Evolutionary conservation across 2,329 filamentous ascomycete genomes (phyloP).

Genomic region (Furcasterigmium furcatum): DNA sequence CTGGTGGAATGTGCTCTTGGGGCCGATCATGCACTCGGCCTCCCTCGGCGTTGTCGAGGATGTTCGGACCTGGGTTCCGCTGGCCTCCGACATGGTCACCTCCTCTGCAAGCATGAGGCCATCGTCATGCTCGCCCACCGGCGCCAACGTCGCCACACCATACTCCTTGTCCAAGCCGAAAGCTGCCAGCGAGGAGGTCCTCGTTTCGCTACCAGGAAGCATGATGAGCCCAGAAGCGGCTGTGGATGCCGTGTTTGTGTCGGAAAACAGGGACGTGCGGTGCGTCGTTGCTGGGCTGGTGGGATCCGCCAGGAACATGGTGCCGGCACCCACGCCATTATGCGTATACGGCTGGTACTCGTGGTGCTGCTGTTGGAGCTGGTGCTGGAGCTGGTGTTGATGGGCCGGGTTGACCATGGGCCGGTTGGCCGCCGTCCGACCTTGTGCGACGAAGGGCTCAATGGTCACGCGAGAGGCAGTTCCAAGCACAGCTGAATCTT

Average conservation of each 20-base stretch:
- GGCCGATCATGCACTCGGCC: conserved; percentile 18
- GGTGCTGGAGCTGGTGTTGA: neutral
- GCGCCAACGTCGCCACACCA: neutral
- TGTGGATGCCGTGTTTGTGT: neutral
- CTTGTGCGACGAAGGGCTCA: neutral
- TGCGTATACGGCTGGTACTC: neutral
- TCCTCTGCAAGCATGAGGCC: conserved; percentile 11
- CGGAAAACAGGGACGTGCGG: conserved; percentile 8
- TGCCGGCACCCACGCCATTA: neutral
- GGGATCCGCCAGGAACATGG: neutral
- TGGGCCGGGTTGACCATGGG: neutral
- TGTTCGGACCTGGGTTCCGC: neutral
- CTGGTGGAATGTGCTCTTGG: conserved; percentile 29
- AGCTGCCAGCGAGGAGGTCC: conserved; percentile 1
- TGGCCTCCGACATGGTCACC: neutral
- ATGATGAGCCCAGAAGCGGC: neutral
- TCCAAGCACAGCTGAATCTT: neutral
- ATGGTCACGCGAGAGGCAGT: neutral
- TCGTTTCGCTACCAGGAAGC: conserved; percentile 1
- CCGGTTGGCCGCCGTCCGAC: neutral
- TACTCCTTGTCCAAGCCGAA: conserved; percentile 1
- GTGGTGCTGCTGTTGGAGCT: neutral
- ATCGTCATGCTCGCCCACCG: conserved; percentile 3
- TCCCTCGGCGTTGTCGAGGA: conserved; percentile 2
- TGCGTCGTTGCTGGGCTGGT: conserved; percentile 9